These are phyloP conservation scores for Effrenium voratum DNA, from an alignment of 73 alveolate species.

Conservation along the genomic window DNA sequence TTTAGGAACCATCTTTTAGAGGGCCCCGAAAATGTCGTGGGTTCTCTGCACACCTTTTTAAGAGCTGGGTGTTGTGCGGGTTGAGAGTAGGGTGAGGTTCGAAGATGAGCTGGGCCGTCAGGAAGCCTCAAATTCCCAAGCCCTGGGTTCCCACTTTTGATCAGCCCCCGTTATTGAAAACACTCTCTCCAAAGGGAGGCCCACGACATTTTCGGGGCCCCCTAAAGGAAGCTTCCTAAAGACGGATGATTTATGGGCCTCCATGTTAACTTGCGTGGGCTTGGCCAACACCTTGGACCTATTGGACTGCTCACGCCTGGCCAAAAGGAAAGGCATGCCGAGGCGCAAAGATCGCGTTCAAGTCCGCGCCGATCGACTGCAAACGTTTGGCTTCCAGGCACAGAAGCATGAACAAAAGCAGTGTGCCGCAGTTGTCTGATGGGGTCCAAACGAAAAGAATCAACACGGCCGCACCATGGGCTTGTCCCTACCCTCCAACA, in stretches of 20 bases:
- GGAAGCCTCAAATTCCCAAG: too few species aligned
- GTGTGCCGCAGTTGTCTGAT: not conserved
- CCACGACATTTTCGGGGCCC: not conserved
- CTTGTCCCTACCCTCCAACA: too few species aligned
- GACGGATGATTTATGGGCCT: too few species aligned
- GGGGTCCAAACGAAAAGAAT: not conserved
- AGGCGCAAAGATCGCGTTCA: slow-evolving; percentile 23
- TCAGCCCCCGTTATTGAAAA: too few species aligned
- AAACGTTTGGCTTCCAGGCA: too few species aligned
- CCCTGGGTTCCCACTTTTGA: too few species aligned
- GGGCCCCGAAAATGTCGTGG: not conserved
- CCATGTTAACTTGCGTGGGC: not conserved
- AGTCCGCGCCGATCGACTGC: slow-evolving; percentile 49
- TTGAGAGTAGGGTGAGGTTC: too few species aligned
- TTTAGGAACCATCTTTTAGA: not conserved
- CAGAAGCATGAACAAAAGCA: not conserved
- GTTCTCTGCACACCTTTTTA: too few species aligned
- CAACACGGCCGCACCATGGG: too few species aligned
- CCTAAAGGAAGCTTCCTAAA: not conserved
- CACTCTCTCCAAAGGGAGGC: not conserved
- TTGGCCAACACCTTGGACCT: not conserved
- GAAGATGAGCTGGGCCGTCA: too few species aligned
- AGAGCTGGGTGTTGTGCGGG: too few species aligned
- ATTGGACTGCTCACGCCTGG: not conserved
- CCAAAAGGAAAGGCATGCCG: too few species aligned